These are phyloP conservation scores for Penicillium steckii DNA, from an alignment of 495 filamentous ascomycete species.

Conservation along the genomic window DNA sequence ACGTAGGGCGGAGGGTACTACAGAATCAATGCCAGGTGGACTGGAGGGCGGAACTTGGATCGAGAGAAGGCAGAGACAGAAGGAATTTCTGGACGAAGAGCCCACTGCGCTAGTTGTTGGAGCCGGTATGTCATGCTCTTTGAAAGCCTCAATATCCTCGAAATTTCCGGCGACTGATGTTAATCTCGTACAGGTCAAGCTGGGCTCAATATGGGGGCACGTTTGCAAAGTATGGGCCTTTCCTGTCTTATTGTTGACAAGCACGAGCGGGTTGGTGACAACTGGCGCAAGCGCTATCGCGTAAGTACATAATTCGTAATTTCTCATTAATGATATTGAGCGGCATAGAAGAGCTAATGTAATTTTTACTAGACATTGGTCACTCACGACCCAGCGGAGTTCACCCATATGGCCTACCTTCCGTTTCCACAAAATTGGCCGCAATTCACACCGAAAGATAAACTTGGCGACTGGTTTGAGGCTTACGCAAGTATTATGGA, in stretches of 20 bases:
- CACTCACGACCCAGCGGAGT: constrained; percentile 66
- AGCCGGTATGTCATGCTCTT: constrained; percentile 35
- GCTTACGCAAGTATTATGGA: constrained; percentile 70
- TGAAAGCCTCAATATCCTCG: constrained; percentile 6
- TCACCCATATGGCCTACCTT: constrained; percentile 73
- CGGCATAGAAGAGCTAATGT: neutral
- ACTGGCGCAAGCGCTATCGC: constrained; percentile 68
- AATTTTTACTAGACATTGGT: constrained; percentile 17
- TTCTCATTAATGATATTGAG: neutral
- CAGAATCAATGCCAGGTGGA: constrained; percentile 57
- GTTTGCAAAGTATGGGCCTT: constrained; percentile 68
- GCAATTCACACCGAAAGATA: constrained; percentile 75
- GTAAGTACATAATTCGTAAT: constrained; percentile 14
- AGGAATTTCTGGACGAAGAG: constrained; percentile 55
- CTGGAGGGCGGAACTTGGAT: constrained; percentile 65
- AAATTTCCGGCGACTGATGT: too few relatives aligned
- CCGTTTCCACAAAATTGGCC: constrained; percentile 68
- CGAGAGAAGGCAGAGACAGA: constrained; percentile 55
- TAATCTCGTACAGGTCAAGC: constrained; percentile 50
- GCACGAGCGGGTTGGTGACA: constrained; percentile 67
- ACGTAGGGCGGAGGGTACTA: constrained; percentile 51
- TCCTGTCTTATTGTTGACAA: constrained; percentile 63
- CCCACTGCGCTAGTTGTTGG: constrained; percentile 69
- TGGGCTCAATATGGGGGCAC: constrained; percentile 61
- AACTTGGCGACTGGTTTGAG: constrained; percentile 76